Evolutionary conservation across 2,329 filamentous ascomycete species (phyloP), one percentile per base, ranked within the genome.

Genomic region (Aspergillus cejpii): DNA sequence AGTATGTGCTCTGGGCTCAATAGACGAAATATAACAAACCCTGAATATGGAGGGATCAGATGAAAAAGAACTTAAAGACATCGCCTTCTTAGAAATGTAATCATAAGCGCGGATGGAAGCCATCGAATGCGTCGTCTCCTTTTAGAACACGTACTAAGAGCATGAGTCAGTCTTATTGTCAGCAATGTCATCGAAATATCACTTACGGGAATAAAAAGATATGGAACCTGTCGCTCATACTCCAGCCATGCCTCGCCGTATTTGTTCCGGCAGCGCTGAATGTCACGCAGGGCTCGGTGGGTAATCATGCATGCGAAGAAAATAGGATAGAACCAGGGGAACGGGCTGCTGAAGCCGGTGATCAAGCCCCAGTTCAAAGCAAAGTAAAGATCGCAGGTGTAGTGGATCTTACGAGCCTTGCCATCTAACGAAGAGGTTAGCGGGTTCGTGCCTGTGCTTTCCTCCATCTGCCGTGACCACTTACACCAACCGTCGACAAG

Each of bases 301-400:
- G 81, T 74, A 59, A 92, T 91, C 86, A 91, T 91, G 55, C 70
- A 69, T 14, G 74, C 73, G 64, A 94, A 94, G 73, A 94, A 94
- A 27, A 85, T 66, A 0, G 86, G 84, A 63, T 94, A 91, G 68
- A 94, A 92, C 86, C 87, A 94, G 1, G 87, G 87, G 69, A 91
- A 90, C 0, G 87, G 86, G 61, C 83, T 87, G 27, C 74, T 73
- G 69, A 91, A 90, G 8, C 87, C 87, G 2, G 84, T 88, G 55
- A 91, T 83, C n/a, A 90, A 67, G 19, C 82, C 87, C 87, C 87
- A 92, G 50, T 74, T 78, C 43, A 87, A 63, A 5, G 87, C 84
- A 60, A 91, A 91, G 71, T 79, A 90, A 4, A 84, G 67, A 64
- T 92, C 87, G 63, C 84, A 88, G 1, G 83, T 82, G 68, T 92